A percentile compares a stretch with the other conserved stretches of the same genome.
Conservation (phyloP, 2,329 filamentous ascomycete species). For the Neobulgaria alba region DNA sequence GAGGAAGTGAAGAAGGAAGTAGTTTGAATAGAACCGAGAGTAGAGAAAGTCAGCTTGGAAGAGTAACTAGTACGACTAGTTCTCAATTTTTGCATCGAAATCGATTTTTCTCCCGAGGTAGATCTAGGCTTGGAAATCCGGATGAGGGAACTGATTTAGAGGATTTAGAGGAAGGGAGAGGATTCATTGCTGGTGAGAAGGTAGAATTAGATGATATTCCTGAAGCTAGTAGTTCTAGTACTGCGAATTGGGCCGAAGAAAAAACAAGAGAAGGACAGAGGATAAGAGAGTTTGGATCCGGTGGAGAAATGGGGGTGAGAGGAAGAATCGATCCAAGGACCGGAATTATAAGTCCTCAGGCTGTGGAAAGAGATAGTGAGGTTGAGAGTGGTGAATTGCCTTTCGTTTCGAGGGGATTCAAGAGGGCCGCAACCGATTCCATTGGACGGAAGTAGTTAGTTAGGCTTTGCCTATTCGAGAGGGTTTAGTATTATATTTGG, state of each 20-base stretch:
- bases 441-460: neutral
- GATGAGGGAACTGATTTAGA: slow-evolving; percentile 22
- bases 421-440: slow-evolving; percentile 13
- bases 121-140: slow-evolving; percentile 22
- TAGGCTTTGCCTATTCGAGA: neutral
- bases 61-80: too few relatives aligned
- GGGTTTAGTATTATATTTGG: neutral
- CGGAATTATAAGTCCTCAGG: slow-evolving; percentile 26
- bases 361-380: slow-evolving; percentile 20
- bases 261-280: too few relatives aligned
- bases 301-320: too few relatives aligned
- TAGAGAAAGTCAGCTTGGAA: slow-evolving; percentile 26
- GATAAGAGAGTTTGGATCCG: too few relatives aligned
- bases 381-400: slow-evolving; percentile 21
- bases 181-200: slow-evolving; percentile 7
- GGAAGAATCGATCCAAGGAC: slow-evolving; percentile 26
- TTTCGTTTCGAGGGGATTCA: slow-evolving; percentile 1
- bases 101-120: slow-evolving; percentile 49
- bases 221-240: slow-evolving; percentile 24
- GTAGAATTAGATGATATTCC: slow-evolving; percentile 38
- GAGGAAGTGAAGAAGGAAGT: slow-evolving; percentile 12
- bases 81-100: slow-evolving; percentile 52
- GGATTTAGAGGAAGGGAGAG: slow-evolving; percentile 25
- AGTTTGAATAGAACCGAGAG: slow-evolving; percentile 21
- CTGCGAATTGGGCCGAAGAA: slow-evolving; percentile 8